Evolutionary conservation across 2,329 filamentous ascomycete genomes (phyloP).

Genomic region (Hymenoscyphus linearis): DNA sequence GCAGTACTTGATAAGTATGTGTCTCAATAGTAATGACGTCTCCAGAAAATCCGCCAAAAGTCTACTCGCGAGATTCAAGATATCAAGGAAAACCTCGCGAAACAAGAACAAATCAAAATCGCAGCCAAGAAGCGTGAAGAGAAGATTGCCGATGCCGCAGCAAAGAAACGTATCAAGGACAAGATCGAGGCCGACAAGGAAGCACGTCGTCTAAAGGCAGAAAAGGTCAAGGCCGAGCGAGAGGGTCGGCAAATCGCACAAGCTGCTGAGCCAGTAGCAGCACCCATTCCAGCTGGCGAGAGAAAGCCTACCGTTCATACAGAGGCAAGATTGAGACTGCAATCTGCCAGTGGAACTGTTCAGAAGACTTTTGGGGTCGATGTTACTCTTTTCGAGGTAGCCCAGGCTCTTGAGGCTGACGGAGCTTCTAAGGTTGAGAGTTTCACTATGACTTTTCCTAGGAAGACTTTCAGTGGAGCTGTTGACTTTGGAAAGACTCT

Average conservation of each 20-base stretch:
- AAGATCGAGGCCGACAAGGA: constrained; percentile 95
- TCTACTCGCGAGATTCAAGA: constrained; percentile 85
- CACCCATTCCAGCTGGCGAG: constrained; percentile 33
- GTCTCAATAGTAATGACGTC: background rate
- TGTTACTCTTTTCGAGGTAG: constrained; percentile 90
- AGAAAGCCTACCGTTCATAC: constrained; percentile 43
- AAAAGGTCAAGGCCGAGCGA: constrained; percentile 78
- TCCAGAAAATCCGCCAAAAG: constrained; percentile 69
- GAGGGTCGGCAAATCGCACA: constrained; percentile 55
- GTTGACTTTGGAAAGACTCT: constrained; percentile 83
- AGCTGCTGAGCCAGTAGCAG: constrained; percentile 34
- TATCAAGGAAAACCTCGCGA: constrained; percentile 79
- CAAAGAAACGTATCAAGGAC: constrained; percentile 83
- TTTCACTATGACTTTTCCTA: constrained; percentile 83
- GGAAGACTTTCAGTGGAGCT: constrained; percentile 66
- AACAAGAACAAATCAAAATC: constrained; percentile 89
- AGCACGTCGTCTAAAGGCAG: constrained; percentile 77
- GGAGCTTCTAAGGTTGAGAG: constrained; percentile 67
- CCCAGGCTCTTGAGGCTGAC: constrained; percentile 67
- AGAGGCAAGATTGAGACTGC: constrained; percentile 76
- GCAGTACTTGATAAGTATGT: background rate
- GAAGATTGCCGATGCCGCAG: constrained; percentile 78
- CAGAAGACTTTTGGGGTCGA: constrained; percentile 85
- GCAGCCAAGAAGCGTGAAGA: constrained; percentile 81
- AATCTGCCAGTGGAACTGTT: constrained; percentile 69